Evolutionary conservation across 441 rosid species (phyloP), one percentile per base, ranked within the genome.

Genomic region (Lepidium campestre): DNA sequence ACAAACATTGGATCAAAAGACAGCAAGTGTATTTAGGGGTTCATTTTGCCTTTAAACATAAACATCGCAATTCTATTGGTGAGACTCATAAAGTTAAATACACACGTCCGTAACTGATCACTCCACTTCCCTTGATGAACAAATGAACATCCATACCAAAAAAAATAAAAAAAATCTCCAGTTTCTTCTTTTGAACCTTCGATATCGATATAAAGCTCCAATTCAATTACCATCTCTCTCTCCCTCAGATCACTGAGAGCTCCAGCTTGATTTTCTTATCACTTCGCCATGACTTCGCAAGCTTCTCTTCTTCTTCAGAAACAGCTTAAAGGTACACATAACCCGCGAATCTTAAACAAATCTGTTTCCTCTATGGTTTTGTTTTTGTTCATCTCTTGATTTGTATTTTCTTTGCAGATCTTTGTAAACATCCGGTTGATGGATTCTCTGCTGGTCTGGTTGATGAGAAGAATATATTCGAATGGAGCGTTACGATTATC

Each of bases 381-480:
- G 0, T 61, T 19, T 37, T 29, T 53, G 39, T 54, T 40, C 32
- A 83, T 47, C 55, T 65, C 50, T 65, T 45, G 71, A 71, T 78
- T 77, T 63, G 71, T 10, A 32, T 35, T 36, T 6, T 45, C n/a
- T 53, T 65, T 48, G 65, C 83, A 86, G 91, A 86, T 86, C 91
- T 86, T 56, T 86, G 91, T 59, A 86, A 77, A 76, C 75, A 84
- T 63, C 91, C 91, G 2, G 91, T 86, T 34, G 86, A 85, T 75
- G 91, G 91, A 14, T 86, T 86, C 81, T 86, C 92, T 34, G 92
- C 92, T 36, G 92, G 92, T 58, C 40, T 86, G 72, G 83, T 84
- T 22, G 92, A 86, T 58, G 92, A 86, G 68, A 82, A 46, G 56
- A 84, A 86, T 76, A 62, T 86, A 47, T 86, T 86, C 62, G 89